Conservation (phyloP, 441 rosid species). For the Capsella rubella region DNA sequence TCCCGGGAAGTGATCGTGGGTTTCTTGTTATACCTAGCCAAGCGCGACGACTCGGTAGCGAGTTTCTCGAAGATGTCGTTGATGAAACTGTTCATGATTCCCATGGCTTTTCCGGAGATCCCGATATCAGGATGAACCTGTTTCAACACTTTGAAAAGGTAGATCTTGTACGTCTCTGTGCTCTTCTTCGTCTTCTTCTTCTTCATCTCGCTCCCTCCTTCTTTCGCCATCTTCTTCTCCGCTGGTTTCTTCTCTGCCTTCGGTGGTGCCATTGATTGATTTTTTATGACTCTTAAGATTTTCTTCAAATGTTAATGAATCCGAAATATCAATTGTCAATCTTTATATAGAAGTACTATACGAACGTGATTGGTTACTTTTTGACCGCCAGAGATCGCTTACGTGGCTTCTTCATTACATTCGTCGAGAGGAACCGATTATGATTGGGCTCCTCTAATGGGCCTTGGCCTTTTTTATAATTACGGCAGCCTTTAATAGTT, state of each 20-base stretch:
- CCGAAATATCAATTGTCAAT: not conserved
- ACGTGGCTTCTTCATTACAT: not conserved
- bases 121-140: constrained; percentile 38
- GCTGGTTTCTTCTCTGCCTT: constrained; percentile 29
- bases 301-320: not conserved
- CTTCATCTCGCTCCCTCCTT: constrained; percentile 28
- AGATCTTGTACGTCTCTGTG: constrained; percentile 33
- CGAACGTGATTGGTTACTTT: not conserved
- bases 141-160: constrained; percentile 35
- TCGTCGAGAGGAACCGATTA: not conserved
- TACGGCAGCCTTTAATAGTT: not conserved
- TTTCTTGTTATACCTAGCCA: constrained; percentile 25
- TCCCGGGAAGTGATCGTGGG: constrained; percentile 26
- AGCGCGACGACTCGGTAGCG: constrained; percentile 24
- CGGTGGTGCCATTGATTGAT: constrained; percentile 17
- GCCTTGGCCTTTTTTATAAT: not conserved
- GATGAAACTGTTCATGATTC: constrained; percentile 40
- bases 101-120: constrained; percentile 34
- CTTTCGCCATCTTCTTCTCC: constrained; percentile 33
- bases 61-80: constrained; percentile 39
- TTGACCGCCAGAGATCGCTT: not conserved
- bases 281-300: not conserved
- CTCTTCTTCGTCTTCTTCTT: constrained; percentile 30
- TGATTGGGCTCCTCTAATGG: not conserved
- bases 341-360: not conserved